Percentiles rank a stretch among this genome's conserved stretches.
These are phyloP conservation scores for Arthrobotrys sphaeroides DNA, from an alignment of 2,329 filamentous ascomycete genomes.

Conservation along the genomic window DNA sequence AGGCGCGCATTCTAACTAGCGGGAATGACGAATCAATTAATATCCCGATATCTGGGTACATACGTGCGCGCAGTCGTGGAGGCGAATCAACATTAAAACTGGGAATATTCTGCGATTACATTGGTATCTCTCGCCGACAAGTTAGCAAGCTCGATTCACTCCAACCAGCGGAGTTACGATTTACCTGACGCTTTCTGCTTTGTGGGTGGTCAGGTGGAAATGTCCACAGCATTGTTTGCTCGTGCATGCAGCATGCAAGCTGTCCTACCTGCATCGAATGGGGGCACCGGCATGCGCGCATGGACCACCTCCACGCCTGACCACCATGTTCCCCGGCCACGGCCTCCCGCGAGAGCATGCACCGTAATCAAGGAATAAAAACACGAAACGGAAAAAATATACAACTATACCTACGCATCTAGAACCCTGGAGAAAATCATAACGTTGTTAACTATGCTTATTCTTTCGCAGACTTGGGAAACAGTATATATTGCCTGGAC, in stretches of 20 bases:
- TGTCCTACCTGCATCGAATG: slow-evolving; percentile 9
- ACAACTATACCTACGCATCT: no score
- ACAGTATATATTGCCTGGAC: neutral
- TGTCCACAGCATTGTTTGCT: neutral
- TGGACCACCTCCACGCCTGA: slow-evolving; percentile 26
- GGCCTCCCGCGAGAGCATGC: neutral
- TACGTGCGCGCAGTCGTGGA: no score
- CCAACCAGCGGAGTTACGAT: no score
- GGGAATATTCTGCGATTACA: no score
- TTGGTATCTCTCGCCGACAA: no score
- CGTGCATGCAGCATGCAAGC: slow-evolving; percentile 6
- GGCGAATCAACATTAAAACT: no score
- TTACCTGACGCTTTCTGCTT: no score
- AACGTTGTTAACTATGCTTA: neutral
- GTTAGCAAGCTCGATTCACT: neutral
- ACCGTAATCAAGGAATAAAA: neutral
- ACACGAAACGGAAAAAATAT: neutral
- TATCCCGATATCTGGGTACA: no score
- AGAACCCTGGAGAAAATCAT: neutral
- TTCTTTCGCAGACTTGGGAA: neutral
- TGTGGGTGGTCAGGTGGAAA: neutral
- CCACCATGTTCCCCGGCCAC: neutral
- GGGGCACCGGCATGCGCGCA: slow-evolving; percentile 28
- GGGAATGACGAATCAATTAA: no score
- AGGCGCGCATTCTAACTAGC: no score